Percentiles rank a stretch among this genome's conserved stretches.
Conservation (phyloP, 176 grass and related monocot species). For the Melocanna baccifera region DNA sequence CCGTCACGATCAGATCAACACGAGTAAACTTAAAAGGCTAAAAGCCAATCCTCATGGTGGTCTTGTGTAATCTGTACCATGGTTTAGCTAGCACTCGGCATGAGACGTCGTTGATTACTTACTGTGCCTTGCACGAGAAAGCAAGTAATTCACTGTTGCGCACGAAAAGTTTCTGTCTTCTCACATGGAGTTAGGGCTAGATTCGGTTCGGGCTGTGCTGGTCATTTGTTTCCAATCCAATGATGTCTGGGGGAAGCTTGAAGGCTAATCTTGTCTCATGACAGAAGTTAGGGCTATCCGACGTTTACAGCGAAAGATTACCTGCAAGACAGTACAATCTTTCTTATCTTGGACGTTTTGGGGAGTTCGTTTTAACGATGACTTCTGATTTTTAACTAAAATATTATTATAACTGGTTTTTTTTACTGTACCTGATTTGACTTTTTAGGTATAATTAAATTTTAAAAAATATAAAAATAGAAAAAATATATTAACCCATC, state of each 20-base stretch:
- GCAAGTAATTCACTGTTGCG: neutral
- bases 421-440: too few relatives aligned
- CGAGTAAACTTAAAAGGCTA: neutral
- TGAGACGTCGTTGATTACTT: neutral
- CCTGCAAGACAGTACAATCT: neutral
- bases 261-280: neutral
- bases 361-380: too few relatives aligned
- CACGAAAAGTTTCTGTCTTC: neutral
- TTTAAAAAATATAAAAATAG: too few relatives aligned
- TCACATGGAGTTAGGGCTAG: neutral
- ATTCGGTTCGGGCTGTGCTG: neutral
- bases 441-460: too few relatives aligned
- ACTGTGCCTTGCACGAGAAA: neutral
- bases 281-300: neutral
- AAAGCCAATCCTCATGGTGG: neutral
- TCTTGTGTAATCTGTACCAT: neutral
- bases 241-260: neutral
- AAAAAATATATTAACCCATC: too few relatives aligned
- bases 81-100: neutral
- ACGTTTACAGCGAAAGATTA: neutral
- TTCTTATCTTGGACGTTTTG: conserved; percentile 32
- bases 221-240: neutral
- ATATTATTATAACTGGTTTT: too few relatives aligned
- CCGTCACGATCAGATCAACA: neutral
- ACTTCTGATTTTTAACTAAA: too few relatives aligned